Base-by-base conservation (phyloP, 2,329 filamentous ascomycete genomes). In the Arachnomyces sp. region DNA sequence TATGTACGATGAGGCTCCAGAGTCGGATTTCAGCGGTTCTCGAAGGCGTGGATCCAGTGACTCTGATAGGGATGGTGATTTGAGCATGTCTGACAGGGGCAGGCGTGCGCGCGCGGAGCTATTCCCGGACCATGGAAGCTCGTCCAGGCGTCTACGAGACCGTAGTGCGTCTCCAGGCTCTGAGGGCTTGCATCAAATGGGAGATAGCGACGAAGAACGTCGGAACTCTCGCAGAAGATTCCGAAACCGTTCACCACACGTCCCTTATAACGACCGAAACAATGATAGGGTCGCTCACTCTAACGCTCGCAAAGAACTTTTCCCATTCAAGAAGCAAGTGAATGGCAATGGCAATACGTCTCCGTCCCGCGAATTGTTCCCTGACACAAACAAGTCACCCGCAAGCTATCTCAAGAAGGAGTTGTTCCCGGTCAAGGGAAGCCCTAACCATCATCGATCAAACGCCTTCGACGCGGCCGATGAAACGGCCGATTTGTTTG, bases 1-100 rank as follows among this genome's bases (percentile, higher is more conserved):
- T 53, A 82, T 94, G 70, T 94, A 93, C 61, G 87, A 92, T 49
- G 87, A 94, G 53, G 75, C 76, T 44, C 20, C 20, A 25, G 20
- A 25, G 20, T 25, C 20, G 20, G 20, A 25, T 25, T 25, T 25
- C 20, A 25, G 20, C 20, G 20, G 20, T 25, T 25, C 20, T 25
- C 20, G 20, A 25, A 25, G 20, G 9, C 20, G 20, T 25, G 20
- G 20, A 25, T 25, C 20, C 9, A 25, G 20, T 25, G 20, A 25
- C 20, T 25, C 20, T 25, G 20, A 57, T 38, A 42, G 56, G 16
- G 59, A 56, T 7, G 53, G 57, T 40, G 49, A 53, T 38, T 51
- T 54, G 33, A 43, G 50, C 34, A 39, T 49, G 39, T 57, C 59
- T n/a, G 55, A 58, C 45, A 46, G 56, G 33, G 46, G 51, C 37